These are phyloP conservation scores for Flaveria brownii DNA, from an alignment of 129 eudicot species.

Conservation along the genomic window DNA sequence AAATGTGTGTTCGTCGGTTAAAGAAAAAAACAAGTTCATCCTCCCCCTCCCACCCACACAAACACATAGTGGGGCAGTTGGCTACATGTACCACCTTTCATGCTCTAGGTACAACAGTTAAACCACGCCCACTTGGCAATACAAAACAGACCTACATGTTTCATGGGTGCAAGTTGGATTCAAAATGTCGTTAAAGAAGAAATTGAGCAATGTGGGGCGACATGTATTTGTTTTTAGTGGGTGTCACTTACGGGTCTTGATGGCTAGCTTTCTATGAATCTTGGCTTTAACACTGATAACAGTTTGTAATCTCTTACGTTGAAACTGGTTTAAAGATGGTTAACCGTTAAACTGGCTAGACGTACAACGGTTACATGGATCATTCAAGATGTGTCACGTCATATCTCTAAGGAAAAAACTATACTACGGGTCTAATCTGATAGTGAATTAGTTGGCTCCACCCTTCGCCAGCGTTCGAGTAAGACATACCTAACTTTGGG, in stretches of 20 bases:
- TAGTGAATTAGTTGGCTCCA: too few species aligned
- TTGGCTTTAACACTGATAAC: too few species aligned
- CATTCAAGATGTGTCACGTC: too few species aligned
- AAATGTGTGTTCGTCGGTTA: too few species aligned
- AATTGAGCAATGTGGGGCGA: slow-evolving; percentile 30
- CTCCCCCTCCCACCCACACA: slow-evolving; percentile 2
- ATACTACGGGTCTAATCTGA: too few species aligned
- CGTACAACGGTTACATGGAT: too few species aligned
- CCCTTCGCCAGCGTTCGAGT: too few species aligned
- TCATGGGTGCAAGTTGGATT: slow-evolving; percentile 26
- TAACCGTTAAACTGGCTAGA: too few species aligned
- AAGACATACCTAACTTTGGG: too few species aligned
- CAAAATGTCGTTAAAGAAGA: slow-evolving; percentile 15
- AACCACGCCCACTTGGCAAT: slow-evolving; percentile 19
- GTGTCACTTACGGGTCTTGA: neutral
- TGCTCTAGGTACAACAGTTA: neutral
- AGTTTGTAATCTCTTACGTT: too few species aligned
- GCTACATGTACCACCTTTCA: slow-evolving; percentile 16
- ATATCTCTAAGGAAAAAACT: too few species aligned
- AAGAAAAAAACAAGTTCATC: neutral
- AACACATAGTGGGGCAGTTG: neutral
- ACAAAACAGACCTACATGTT: slow-evolving; percentile 1
- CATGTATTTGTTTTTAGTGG: slow-evolving; percentile 21
- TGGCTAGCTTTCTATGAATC: neutral
- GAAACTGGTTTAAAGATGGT: too few species aligned